Base-by-base conservation (phyloP, 2,329 filamentous ascomycete species). In the Ceratocystis cacaofunesta region DNA sequence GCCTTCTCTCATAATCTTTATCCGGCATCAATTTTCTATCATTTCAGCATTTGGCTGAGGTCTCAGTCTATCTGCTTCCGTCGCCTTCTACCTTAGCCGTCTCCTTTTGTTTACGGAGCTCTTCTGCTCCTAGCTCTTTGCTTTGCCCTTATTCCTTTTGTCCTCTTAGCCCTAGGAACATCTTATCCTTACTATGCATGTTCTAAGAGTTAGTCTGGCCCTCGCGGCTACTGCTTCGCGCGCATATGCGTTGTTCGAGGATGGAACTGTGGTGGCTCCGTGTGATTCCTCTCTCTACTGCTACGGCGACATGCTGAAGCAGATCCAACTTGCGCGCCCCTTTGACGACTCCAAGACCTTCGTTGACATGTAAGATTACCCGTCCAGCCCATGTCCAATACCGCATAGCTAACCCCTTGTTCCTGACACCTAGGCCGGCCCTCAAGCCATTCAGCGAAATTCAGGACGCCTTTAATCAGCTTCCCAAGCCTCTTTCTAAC, bases 341-440 rank as follows among this genome's bases (percentile, higher is more conserved):
- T 88, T 87, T 69, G 74, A 77, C 15, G 85, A 88, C 74, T 87
- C 84, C 67, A 88, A 88, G 77, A 87, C 84, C 0, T 88, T 87
- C 71, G 85, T 88, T 55, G 85, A 88, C 71, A 83, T 87, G 82
- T 84, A 75, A 75, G 77, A 74, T 25, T 3, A 32, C 3, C 30
- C 10, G 10, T 50, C 1, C 25, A 1, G 46, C 66, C 66, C 48
- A 22, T 17, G 0, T 52, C 19, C 8, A 68, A 19, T n/a, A 12
- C 19, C 5, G 12, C 60, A 63, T 17, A 28, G 12, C 36, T 64
- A 60, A 62, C 32, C 70, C 68, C 28, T 10, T 52, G 46, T 12
- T 58, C 17, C 19, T 8, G 8, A 19, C 12, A 12, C 28, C 32
- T 25, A 84, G 82, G 75, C 85, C 85, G 0, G 86, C 85, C 1